Evolutionary conservation across 140 eudicot species (phyloP).

Genomic region (Erigeron philadelphicus): DNA sequence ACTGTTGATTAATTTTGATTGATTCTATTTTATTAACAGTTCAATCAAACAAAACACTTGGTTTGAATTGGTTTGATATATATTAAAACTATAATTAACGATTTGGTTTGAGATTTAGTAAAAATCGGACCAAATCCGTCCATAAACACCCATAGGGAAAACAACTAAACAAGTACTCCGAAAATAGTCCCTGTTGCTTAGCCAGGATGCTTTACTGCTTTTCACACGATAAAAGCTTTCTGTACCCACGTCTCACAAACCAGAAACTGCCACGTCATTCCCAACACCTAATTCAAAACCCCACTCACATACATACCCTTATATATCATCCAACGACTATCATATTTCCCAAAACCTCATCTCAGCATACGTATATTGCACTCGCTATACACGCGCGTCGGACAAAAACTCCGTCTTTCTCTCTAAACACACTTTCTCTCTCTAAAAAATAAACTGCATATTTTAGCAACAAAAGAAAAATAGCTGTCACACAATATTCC

Average conservation of each 20-base stretch:
- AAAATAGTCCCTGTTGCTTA: slow-evolving; percentile 13
- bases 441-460: slow-evolving; percentile 25
- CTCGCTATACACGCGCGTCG: slow-evolving; percentile 1
- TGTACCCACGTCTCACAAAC: slow-evolving; percentile 35
- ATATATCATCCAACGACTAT: not conserved
- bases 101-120: too few species aligned
- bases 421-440: slow-evolving; percentile 30
- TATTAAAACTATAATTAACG: too few species aligned
- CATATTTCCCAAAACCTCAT: not conserved
- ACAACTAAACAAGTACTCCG: not conserved
- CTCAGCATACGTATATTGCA: not conserved
- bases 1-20: too few species aligned
- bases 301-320: slow-evolving; percentile 5
- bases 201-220: slow-evolving; percentile 24
- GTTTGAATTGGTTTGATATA: too few species aligned
- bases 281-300: slow-evolving; percentile 13
- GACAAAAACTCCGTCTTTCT: not conserved
- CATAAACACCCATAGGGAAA: too few species aligned
- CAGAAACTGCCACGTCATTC: slow-evolving; percentile 21
- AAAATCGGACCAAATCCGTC: too few species aligned
- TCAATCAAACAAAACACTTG: too few species aligned
- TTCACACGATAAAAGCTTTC: slow-evolving; percentile 27
- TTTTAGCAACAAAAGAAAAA: not conserved
- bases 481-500: slow-evolving; percentile 11
- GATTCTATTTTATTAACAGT: too few species aligned